Evolutionary conservation across 345 rosid genomes (phyloP), one percentile per base, ranked within the genome.

Genomic region (thale cress (Arabidopsis thaliana)): DNA sequence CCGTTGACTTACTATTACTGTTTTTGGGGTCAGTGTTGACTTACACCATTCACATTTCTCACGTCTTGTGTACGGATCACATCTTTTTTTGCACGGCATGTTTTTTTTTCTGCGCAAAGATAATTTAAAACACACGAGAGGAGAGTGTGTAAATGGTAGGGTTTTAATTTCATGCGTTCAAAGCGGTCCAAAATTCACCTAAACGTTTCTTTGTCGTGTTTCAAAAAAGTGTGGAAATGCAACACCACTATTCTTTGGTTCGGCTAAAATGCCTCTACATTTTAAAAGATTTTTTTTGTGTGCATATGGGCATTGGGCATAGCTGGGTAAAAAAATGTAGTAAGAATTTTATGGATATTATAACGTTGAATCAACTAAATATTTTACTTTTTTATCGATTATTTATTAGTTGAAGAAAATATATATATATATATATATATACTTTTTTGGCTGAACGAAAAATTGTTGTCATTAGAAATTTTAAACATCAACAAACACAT

Each of bases 41-140:
- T 22, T 36, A n/a, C 50, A 30, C 30, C 5, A 28, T 51, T 72
- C 22, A n/a, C 59, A 36, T 11, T 61, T 32, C 28, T 55, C 9
- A 52, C 37, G 72, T 56, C 34, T 57, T 57, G 16, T 48, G 59
- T 74, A 65, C 67, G 59, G 59, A 24, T 46, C n/a, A 8, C 53
- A 38, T 25, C 22, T 3, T 30, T 58, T 65, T 61, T 49, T 46
- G 23, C 48, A 34, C 37, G 49, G 63, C 62, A 56, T 8, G 36
- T 6, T 11, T 44, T 58, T 70, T 34, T 58, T 25, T 25, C 14
- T 69, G 22, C 46, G 5, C n/a, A 33, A 48, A 7, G 4, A 7
- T 48, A 6, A 13, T 44, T 6, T 1, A 3, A 30, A 16, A 23
- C 32, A 4, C 5, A 72, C 32, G 20, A 28, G 30, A 28, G 30